Evolutionary conservation across 495 filamentous ascomycete genomes (phyloP), one percentile per base, ranked within the genome.

Genomic region (Neurospora tetraspora): DNA sequence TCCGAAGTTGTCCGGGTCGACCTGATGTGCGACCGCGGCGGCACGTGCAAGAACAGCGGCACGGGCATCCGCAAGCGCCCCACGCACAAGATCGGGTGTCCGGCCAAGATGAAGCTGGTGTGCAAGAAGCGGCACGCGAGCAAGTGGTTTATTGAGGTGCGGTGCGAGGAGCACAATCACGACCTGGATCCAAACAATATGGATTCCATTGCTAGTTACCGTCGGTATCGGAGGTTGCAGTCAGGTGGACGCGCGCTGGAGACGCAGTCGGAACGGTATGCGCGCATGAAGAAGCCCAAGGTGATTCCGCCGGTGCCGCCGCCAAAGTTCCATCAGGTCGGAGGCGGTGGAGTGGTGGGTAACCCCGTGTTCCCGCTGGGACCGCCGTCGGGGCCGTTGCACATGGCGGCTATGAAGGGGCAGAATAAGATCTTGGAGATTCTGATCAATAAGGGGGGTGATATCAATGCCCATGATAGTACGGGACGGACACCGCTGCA

Each of bases 401-500:
- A 80, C n/a, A 76, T 76, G 72, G 77, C 78, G 6, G 78, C 78
- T 0, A 61, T 77, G 11, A 76, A 75, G 69, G 78, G 78, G 11
- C 77, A 79, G 73, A 11, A 34, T 14, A 77, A 76, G 40, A 83
- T 83, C 20, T 70, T 83, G 20, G 76, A 74, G 20, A 78, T 79
- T 10, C 39, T 83, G 23, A 72, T 82, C 10, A 73, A 78, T 59
- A 79, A 77, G 23, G 80, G 81, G 11, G 80, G 76, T 0, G 75
- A 78, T 20, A 73, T 81, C 53, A 75, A 79, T 34, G 71, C 73
- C 23, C 68, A 73, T 4, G 80, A 83, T 45, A 68, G 71, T 23
- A 75, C 78, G 14, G 80, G 80, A 5, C 75, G 78, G 31, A 82
- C 80, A 3, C 75, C 81, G 14, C 72, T 80, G 20, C 78, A 79